Evolutionary conservation across 352 stramenopile genomes (phyloP), one percentile per base, ranked within the genome.

Genomic region (Globisporangium nunn): DNA sequence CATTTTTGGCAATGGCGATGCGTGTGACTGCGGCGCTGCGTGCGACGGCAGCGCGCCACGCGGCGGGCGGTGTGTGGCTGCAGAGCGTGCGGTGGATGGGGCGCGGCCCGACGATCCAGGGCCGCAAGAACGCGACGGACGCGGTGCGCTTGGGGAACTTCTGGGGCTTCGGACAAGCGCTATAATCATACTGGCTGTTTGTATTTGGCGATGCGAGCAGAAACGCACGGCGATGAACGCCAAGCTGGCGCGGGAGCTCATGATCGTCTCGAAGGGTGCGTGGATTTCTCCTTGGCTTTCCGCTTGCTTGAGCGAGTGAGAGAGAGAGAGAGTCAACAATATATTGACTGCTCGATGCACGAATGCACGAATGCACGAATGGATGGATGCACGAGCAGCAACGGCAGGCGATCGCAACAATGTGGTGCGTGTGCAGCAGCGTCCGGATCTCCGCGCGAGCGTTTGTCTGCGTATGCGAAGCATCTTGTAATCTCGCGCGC

Each of bases 111-210:
- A 92, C 82, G n/a, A 87, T 92, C 41, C 75, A 88, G 55, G 79
- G 79, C 66, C 78, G 72, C 58, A 92, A 92, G 67, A 92, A 88
- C 66, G 78, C 79, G 15, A 88, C 78, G 14, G 79, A 92, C 31
- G 82, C 76, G 52, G 82, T 92, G 56, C 23, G 23, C 23, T 23
- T 23, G 23, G 23, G 23, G 23, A 23, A 23, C 23, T 23, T 23
- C 23, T 23, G 23, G 23, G 23, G 23, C 23, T 23, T 23, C 23
- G 23, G 23, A 23, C 23, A 23, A 23, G 23, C 23, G 23, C 23
- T 23, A 23, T 23, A 23, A 23, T 23, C 23, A 23, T 1, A 8
- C 6, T 37, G 33, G 33, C 33, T 37, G 33, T 37, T 37, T 37
- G 33, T 37, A 8, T 18, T 14, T 46, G 14, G 6, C 18, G 43